Conservation (phyloP, 352 stramenopile species). For the Pilasporangium apinafurcum region DNA sequence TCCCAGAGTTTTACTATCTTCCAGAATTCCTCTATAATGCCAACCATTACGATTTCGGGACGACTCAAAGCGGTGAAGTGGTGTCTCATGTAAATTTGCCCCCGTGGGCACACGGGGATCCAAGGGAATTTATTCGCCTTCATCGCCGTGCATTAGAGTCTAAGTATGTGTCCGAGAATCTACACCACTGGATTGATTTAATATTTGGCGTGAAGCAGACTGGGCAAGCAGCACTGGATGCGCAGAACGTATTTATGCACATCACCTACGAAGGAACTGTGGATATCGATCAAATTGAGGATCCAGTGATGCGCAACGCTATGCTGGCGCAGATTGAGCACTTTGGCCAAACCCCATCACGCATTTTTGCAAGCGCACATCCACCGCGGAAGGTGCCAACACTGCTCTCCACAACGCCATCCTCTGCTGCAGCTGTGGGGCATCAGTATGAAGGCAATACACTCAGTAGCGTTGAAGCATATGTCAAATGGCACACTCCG, state of each 20-base stretch:
- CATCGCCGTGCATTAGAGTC: conserved; percentile 95
- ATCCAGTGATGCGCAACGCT: conserved; percentile 88
- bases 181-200: conserved; percentile 98
- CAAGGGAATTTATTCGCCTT: conserved; percentile 93
- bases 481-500: conserved; percentile 70
- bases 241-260: conserved; percentile 91
- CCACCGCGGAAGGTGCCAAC: conserved; percentile 50
- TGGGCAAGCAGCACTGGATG: conserved; percentile 85
- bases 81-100: conserved; percentile 92
- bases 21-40: conserved; percentile 78
- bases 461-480: conserved; percentile 56
- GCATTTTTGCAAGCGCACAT: conserved; percentile 64
- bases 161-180: conserved; percentile 92
- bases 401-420: conserved; percentile 8
- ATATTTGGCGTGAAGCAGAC: conserved; percentile 97
- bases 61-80: conserved; percentile 75
- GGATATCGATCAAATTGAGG: conserved; percentile 73
- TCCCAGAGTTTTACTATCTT: conserved; percentile 78
- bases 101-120: conserved; percentile 90
- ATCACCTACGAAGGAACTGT: conserved; percentile 81
- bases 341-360: conserved; percentile 85
- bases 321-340: conserved; percentile 90
- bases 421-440: conserved; percentile 6
- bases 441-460: conserved; percentile 53
- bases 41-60: conserved; percentile 63